Conservation (phyloP, 371 early-diverging fungal genomes). For the Blakeslea trispora region DNA sequence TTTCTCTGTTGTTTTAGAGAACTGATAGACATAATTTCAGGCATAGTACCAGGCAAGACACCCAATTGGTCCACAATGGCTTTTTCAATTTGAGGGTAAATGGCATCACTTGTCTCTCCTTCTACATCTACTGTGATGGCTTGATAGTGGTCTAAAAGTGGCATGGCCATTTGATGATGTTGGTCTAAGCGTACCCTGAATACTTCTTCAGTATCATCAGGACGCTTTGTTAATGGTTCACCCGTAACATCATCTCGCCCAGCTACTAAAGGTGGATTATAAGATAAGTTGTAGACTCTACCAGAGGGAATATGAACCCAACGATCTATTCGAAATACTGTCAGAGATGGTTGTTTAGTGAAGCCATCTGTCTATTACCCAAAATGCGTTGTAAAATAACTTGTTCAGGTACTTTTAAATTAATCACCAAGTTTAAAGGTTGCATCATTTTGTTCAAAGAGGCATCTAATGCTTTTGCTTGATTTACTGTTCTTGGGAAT, state of each 20-base stretch:
- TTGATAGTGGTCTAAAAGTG: slow-evolving; percentile 81
- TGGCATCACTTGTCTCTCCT: slow-evolving; percentile 86
- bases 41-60: slow-evolving; percentile 32
- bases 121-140: slow-evolving; percentile 66
- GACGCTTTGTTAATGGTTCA: slow-evolving; percentile 83
- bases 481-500: slow-evolving; percentile 91
- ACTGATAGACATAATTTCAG: slow-evolving; percentile 12
- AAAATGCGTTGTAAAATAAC: slow-evolving; percentile 90
- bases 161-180: slow-evolving; percentile 74
- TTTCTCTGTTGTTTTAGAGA: slow-evolving; percentile 5
- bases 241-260: slow-evolving; percentile 95
- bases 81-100: slow-evolving; percentile 81
- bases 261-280: slow-evolving; percentile 86
- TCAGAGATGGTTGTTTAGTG: too few relatives aligned
- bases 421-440: slow-evolving; percentile 83
- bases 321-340: slow-evolving; percentile 73
- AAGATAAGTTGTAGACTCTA: slow-evolving; percentile 89
- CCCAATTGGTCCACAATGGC: slow-evolving; percentile 53
- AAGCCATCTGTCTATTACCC: too few relatives aligned
- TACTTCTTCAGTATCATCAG: slow-evolving; percentile 91
- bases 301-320: slow-evolving; percentile 95
- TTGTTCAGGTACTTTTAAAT: slow-evolving; percentile 89
- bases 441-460: slow-evolving; percentile 57
- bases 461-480: slow-evolving; percentile 81
- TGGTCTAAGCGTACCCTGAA: slow-evolving; percentile 80